phyloP scores from a whole-genome alignment of 2,329 filamentous ascomycete genomes.

The Alternaria viburni region DNA sequence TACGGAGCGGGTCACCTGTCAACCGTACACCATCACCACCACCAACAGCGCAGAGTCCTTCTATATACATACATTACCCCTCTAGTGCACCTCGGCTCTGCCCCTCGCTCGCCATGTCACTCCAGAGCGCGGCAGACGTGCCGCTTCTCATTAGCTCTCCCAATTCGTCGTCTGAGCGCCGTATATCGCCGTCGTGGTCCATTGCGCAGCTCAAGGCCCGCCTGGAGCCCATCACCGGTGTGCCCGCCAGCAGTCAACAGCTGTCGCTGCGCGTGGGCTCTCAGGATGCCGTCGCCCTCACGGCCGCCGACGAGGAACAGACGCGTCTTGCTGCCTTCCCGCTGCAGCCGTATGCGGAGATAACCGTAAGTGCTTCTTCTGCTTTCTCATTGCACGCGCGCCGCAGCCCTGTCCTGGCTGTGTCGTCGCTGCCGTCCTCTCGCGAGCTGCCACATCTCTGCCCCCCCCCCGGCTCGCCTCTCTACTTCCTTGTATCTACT shows the following conservation, averaged over 20 bases:
- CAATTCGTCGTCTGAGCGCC: conserved; percentile 82
- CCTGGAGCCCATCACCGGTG: conserved; percentile 90
- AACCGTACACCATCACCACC: conserved; percentile 9
- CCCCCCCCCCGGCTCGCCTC: conserved; percentile 17
- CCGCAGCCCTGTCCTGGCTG: conserved; percentile 22
- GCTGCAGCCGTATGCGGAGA: conserved; percentile 76
- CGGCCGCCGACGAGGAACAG: conserved; percentile 75
- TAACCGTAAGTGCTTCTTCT: conserved; percentile 69
- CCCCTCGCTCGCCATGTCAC: conserved; percentile 31
- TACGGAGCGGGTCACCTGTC: conserved; percentile 21
- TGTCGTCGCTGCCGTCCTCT: conserved; percentile 28
- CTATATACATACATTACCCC: background rate
- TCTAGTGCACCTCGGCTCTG: conserved; percentile 11
- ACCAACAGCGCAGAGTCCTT: conserved; percentile 8
- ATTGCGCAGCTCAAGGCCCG: conserved; percentile 83
- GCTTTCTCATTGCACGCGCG: conserved; percentile 20
- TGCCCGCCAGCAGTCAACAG: conserved; percentile 79
- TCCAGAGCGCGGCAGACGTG: conserved; percentile 69
- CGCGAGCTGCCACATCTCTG: conserved; percentile 39
- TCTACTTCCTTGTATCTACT: conserved; percentile 13
- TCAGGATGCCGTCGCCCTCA: conserved; percentile 68
- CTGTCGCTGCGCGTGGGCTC: conserved; percentile 73
- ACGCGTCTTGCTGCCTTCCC: conserved; percentile 69
- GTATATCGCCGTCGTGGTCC: conserved; percentile 90
- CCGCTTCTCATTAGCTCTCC: conserved; percentile 77